phyloP scores from a whole-genome alignment of 2,329 filamentous ascomycete species.

The Verticillium nubilum region DNA sequence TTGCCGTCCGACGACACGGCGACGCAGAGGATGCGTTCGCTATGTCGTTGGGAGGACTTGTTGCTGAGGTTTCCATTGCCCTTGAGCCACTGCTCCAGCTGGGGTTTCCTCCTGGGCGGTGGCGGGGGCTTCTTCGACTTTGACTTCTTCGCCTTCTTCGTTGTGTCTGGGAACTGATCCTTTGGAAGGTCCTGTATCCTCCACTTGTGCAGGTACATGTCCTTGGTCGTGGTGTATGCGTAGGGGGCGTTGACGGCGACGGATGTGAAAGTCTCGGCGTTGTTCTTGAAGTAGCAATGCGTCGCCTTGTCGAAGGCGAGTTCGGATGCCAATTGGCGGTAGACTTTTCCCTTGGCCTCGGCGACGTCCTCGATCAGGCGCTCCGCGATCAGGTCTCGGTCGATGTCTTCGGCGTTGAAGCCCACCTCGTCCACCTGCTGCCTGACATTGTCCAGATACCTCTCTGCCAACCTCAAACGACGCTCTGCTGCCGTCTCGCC shows the following conservation, averaged over 20 bases:
- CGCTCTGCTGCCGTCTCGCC: slow-evolving; percentile 87
- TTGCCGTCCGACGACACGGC: slow-evolving; percentile 86
- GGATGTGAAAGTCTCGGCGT: slow-evolving; percentile 72
- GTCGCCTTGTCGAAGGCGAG: slow-evolving; percentile 64
- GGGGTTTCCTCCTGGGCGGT: slow-evolving; percentile 56
- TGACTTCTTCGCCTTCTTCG: slow-evolving; percentile 48
- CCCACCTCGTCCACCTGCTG: slow-evolving; percentile 77
- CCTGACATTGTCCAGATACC: slow-evolving; percentile 86
- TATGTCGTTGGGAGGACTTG: slow-evolving; percentile 69
- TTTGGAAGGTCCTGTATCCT: slow-evolving; percentile 63
- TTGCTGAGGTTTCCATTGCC: slow-evolving; percentile 57
- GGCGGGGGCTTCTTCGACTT: slow-evolving; percentile 52
- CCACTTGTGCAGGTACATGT: slow-evolving; percentile 84
- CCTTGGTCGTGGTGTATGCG: slow-evolving; percentile 84
- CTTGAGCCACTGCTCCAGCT: slow-evolving; percentile 56
- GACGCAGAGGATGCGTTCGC: slow-evolving; percentile 72
- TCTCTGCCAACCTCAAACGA: slow-evolving; percentile 79
- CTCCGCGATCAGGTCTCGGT: slow-evolving; percentile 86
- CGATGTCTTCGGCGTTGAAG: slow-evolving; percentile 92
- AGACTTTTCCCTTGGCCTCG: slow-evolving; percentile 85
- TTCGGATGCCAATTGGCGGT: slow-evolving; percentile 70
- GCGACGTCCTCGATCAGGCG: slow-evolving; percentile 86
- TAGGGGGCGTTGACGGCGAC: slow-evolving; percentile 75
- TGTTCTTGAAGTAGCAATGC: slow-evolving; percentile 70
- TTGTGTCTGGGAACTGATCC: slow-evolving; percentile 48